Conservation (phyloP, 805 yeast genomes). For the Wickerhamiella galacta region DNA sequence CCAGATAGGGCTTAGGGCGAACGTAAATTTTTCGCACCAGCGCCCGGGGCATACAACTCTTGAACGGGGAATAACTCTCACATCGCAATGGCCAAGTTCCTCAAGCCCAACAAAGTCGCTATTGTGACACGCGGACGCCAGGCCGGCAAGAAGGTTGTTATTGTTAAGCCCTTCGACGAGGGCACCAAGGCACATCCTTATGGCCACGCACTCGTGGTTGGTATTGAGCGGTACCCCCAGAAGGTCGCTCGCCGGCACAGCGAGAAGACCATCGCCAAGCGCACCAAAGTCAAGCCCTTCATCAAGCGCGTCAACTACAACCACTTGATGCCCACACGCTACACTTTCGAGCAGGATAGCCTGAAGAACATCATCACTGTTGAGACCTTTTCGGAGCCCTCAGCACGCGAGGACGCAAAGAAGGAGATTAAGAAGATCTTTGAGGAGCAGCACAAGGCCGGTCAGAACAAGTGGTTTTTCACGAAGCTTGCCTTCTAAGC, state of each 20-base stretch:
- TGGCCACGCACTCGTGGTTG: conserved; percentile 99
- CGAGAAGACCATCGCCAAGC: conserved; percentile 91
- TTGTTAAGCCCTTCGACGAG: conserved; percentile 95
- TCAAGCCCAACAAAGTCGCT: conserved; percentile 99
- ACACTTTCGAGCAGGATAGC: conserved; percentile 90
- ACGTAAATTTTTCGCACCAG: too few species aligned
- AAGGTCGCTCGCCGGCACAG: conserved; percentile 91
- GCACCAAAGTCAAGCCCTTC: conserved; percentile 97
- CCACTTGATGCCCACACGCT: conserved; percentile 99
- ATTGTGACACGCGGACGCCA: conserved; percentile 99
- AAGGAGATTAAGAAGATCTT: conserved; percentile 97
- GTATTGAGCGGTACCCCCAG: conserved; percentile 96
- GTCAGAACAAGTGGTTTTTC: conserved; percentile 99
- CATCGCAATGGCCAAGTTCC: conserved; percentile 77
- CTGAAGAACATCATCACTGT: conserved; percentile 82
- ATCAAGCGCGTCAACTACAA: conserved; percentile 98
- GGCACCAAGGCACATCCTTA: conserved; percentile 97
- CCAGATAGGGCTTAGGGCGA: too few species aligned
- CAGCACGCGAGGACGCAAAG: conserved; percentile 98
- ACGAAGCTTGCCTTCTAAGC: conserved; percentile 82
- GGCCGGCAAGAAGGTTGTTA: conserved; percentile 99
- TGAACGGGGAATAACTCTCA: not conserved
- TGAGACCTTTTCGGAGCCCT: conserved; percentile 92
- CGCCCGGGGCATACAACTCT: too few species aligned
- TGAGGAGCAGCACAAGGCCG: conserved; percentile 97